Base-by-base conservation (phyloP, 2,329 filamentous ascomycete genomes). In the Thermomyces lanuginosus region DNA sequence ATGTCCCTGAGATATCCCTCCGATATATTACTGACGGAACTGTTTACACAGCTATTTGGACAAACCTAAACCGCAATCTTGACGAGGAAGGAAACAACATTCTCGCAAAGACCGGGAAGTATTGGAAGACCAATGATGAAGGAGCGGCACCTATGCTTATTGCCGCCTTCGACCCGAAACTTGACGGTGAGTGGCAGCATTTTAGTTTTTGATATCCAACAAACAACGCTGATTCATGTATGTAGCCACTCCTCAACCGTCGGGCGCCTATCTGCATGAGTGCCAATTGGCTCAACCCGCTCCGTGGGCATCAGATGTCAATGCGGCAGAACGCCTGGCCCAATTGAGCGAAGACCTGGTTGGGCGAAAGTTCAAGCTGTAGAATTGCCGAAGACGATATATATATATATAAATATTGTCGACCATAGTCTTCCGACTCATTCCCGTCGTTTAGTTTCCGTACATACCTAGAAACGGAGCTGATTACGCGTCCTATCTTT, bases 131-230 rank as follows among this genome's bases (percentile, higher is more conserved):
- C 8, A 33, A 51, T 16, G 51, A 58, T 36, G 51, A 60, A 38
- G 58, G 58, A 4, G 51, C 49, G 27, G 45, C 53, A 6, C 60
- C 58, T 1, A 53, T 46, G 16, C 37, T 63, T 7, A 49, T 55
- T 9, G 57, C 59, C 5, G 58, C 55, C 5, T 45, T 63, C 16
- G 58, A 61, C 36, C 57, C 57, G 0, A 40, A 37, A 4, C 36
- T 62, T 21, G 38, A 39, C 10, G 41, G 39, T 23, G 18, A 26
- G 5, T 4, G n/a, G n/a, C n/a, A n/a, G n/a, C 16, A 17, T 29
- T 8, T 6, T 17, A 13, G 21, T 6, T 4, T 24, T 9, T 24
- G 9, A n/a, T 11, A 8, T 11, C 8, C 8, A 8, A 10, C 15
- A 15, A 4, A 19, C 21, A 20, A 34, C 6, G 13, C 10, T 7